A percentile compares a stretch with the other conserved stretches of the same genome.
phyloP scores from a whole-genome alignment of 345 rosid species.

The Reutealis trisperma region DNA sequence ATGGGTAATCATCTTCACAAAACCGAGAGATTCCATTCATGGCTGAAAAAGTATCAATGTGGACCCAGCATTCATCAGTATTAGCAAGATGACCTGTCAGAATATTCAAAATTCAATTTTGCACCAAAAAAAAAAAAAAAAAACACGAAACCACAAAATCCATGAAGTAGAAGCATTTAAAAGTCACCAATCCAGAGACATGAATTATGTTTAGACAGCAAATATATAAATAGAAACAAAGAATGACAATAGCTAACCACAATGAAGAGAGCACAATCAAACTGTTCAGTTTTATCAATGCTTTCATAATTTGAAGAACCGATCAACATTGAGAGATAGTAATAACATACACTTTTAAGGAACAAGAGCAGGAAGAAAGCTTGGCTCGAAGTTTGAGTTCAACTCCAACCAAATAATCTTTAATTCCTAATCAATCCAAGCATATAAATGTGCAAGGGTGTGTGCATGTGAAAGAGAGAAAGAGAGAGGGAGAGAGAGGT shows the following conservation, averaged over 20 bases:
- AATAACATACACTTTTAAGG: background rate
- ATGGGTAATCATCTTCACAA: conserved; percentile 71
- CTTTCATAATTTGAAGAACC: background rate
- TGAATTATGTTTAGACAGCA: background rate
- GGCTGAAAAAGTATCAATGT: conserved; percentile 87
- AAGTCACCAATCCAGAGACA: background rate
- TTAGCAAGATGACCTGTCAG: conserved; percentile 46
- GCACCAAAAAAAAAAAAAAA: background rate
- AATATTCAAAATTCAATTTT: conserved; percentile 10
- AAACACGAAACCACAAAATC: too few species aligned
- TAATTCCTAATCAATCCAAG: background rate
- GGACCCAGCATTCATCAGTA: conserved; percentile 63
- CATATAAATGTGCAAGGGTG: background rate
- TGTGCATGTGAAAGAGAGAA: conserved; percentile 20
- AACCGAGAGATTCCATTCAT: conserved; percentile 97
- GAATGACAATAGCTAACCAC: background rate
- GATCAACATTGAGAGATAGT: background rate
- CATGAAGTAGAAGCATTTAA: background rate
- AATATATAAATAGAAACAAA: background rate
- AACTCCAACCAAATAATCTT: background rate
- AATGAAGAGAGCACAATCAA: background rate
- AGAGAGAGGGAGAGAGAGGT: conserved; percentile 16
- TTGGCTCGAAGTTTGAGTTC: background rate
- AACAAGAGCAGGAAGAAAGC: background rate
- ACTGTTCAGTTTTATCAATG: background rate